Percentiles rank a stretch among this genome's conserved stretches.
phyloP scores from a whole-genome alignment of 148 eudicot genomes.

The Vaccinium vitisidaea region DNA sequence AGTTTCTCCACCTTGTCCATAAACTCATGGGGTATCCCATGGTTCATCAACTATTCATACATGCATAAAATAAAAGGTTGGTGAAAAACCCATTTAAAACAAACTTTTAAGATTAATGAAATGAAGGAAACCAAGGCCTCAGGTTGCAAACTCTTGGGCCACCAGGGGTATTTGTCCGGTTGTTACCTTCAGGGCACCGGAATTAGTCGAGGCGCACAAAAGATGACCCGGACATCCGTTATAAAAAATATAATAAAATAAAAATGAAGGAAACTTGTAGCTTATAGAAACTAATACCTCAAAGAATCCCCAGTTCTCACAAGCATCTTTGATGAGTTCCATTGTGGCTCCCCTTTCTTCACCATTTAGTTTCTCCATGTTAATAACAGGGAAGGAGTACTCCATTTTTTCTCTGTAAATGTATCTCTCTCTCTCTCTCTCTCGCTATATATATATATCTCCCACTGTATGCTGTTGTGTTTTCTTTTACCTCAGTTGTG shows the following conservation, averaged over 20 bases:
- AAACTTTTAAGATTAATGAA: too few relatives aligned
- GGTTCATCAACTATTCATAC: constrained; percentile 51
- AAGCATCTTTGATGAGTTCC: constrained; percentile 67
- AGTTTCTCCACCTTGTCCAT: constrained; percentile 62
- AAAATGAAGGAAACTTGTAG: background rate
- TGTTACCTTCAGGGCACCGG: too few relatives aligned
- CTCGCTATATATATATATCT: background rate
- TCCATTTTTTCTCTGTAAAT: constrained; percentile 35
- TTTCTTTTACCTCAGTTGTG: background rate
- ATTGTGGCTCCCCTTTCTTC: constrained; percentile 57
- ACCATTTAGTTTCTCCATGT: constrained; percentile 61
- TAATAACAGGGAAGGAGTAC: constrained; percentile 52
- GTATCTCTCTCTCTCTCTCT: background rate
- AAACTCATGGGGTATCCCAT: constrained; percentile 60
- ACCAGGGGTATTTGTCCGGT: too few relatives aligned
- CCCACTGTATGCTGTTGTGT: background rate
- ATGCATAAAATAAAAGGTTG: too few relatives aligned
- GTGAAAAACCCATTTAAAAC: background rate
- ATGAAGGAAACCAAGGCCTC: too few relatives aligned
- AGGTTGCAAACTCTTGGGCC: too few relatives aligned
- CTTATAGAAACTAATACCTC: constrained; percentile 36
- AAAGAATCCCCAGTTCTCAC: constrained; percentile 82
- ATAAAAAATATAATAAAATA: background rate
- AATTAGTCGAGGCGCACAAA: background rate
- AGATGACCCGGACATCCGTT: background rate